Base-by-base conservation (phyloP, 345 rosid species). In the Eucalyptus tenuipes region DNA sequence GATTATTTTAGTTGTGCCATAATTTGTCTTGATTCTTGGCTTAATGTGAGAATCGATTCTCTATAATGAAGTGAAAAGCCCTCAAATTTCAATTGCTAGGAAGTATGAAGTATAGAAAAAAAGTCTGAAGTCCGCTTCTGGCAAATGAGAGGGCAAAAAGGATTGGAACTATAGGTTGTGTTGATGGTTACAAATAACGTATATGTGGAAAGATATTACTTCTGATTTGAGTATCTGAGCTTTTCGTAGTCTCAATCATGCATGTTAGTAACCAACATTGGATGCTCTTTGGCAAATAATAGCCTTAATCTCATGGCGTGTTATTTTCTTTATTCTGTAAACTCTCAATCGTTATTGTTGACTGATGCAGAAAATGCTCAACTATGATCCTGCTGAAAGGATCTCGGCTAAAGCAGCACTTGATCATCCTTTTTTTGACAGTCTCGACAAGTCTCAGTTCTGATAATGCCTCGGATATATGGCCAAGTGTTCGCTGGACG, bases 371-470 rank as follows among this genome's bases (percentile, higher is more conserved):
- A 93, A 91, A 87, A 94, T 96, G 98, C 96, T 97, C 31, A 94
- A 89, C 85, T 96, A 95, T 91, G 95, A 97, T 90, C 99, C 99
- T 18, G 94, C 97, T 6, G 98, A 96, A 59, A 94, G 98, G 92
- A 96, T 96, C 80, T 95, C 98, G 27, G 99, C 99, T 49, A 97
- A 95, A 92, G 94, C 95, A 82, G 99, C 99, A 42, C 92, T 97
- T 86, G 98, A 95, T 50, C 99, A 97, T 92, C 98, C 98, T 44
- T 97, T 93, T 90, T 96, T 97, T 84, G 97, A 95, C 91, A 92
- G 93, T 91, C 97, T 96, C 82, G 99, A 96, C 95, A 96, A 96
- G 93, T 96, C 98, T 88, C 99, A 97, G 88, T 98, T 92, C 93
- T 98, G 92, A 97, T 92, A n/a, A 61, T 31, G 42, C 31, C 80